Percentiles rank a stretch among this genome's conserved stretches.
Evolutionary conservation across 2,329 filamentous ascomycete species (phyloP).

Genomic region (Diaporthe capsici): DNA sequence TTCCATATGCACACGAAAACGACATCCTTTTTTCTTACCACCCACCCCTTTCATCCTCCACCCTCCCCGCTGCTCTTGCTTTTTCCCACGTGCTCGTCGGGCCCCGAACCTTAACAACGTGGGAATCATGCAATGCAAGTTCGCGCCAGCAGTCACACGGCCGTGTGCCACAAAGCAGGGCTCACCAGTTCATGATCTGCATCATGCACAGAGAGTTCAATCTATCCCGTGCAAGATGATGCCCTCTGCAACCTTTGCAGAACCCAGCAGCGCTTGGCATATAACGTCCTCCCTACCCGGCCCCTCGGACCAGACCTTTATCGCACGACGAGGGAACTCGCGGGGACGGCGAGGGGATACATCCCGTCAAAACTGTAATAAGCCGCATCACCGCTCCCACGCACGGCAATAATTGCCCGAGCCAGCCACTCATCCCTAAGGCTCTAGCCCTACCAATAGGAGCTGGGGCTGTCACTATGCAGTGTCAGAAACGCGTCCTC

Average conservation of each 20-base stretch:
- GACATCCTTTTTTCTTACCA: constrained; percentile 5
- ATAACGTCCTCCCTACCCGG: constrained; percentile 18
- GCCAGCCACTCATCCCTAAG: constrained; percentile 18
- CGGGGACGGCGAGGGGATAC: constrained; percentile 7
- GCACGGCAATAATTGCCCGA: constrained; percentile 13
- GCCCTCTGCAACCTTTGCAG: constrained; percentile 12
- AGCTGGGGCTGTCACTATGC: constrained; percentile 3
- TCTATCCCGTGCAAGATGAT: constrained; percentile 15
- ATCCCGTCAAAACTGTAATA: constrained; percentile 31
- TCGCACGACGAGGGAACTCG: background rate
- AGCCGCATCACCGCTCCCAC: constrained; percentile 19
- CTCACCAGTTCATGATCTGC: constrained; percentile 26
- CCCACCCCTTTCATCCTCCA: background rate
- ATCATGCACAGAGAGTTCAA: constrained; percentile 29
- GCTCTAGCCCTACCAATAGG: constrained; percentile 5
- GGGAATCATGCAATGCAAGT: constrained; percentile 33
- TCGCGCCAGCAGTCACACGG: constrained; percentile 26
- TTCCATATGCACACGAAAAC: background rate
- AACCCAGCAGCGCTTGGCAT: constrained; percentile 23
- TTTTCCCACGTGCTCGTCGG: constrained; percentile 33
- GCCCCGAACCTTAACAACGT: constrained; percentile 24
- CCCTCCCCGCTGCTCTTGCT: background rate
- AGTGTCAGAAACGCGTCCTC: constrained; percentile 3
- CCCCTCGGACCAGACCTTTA: background rate
- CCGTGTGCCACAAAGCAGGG: constrained; percentile 22